Percentiles rank a stretch among this genome's conserved stretches.
Evolutionary conservation across 2,329 filamentous ascomycete species (phyloP).

Genomic region (Geosmithia flava): DNA sequence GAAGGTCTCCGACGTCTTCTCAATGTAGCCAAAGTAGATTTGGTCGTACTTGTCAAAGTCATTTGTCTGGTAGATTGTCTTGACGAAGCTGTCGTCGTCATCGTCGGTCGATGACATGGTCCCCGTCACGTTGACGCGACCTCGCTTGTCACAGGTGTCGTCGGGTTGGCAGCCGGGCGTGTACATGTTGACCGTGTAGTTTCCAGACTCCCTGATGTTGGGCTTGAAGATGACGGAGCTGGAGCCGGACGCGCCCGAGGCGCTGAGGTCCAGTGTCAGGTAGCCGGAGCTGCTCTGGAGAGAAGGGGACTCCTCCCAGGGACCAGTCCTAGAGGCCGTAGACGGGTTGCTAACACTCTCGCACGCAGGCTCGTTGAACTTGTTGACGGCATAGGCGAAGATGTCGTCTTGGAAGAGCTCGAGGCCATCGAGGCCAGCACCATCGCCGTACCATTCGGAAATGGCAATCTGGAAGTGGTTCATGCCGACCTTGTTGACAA

Average conservation of each 20-base stretch:
- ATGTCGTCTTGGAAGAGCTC: conserved; percentile 81
- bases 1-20: conserved; percentile 61
- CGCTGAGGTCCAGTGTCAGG: conserved; percentile 53
- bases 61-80: conserved; percentile 76
- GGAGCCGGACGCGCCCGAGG: conserved; percentile 40
- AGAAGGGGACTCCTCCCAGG: conserved; percentile 61
- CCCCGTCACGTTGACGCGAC: conserved; percentile 71
- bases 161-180: conserved; percentile 85
- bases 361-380: conserved; percentile 83
- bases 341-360: conserved; percentile 49
- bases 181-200: conserved; percentile 84
- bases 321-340: conserved; percentile 54
- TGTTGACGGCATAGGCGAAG: conserved; percentile 69
- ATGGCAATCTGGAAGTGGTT: conserved; percentile 76
- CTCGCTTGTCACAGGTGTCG: conserved; percentile 61
- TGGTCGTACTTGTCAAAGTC: conserved; percentile 94
- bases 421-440: conserved; percentile 75
- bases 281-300: conserved; percentile 63
- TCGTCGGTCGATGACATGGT: conserved; percentile 43
- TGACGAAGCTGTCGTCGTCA: conserved; percentile 34
- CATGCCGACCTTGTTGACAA: conserved; percentile 84
- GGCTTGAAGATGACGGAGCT: conserved; percentile 69
- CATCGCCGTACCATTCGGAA: conserved; percentile 73
- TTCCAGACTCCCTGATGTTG: conserved; percentile 76
- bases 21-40: conserved; percentile 76